Conservation (phyloP, 805 yeast species). For the Metschnikowia similis region DNA sequence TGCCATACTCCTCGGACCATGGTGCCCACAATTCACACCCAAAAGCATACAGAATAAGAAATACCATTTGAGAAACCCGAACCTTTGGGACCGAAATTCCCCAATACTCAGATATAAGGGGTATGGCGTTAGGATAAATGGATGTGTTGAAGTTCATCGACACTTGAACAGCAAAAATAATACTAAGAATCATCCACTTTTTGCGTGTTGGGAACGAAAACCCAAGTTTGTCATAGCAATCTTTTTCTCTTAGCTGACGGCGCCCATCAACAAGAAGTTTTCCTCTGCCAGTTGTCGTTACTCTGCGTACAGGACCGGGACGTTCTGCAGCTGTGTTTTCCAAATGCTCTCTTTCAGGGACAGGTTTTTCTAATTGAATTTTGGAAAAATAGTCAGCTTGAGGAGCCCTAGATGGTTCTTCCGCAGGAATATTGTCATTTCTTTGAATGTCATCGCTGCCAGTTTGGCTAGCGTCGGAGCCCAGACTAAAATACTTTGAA, state of each 20-base stretch:
- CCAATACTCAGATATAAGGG: constrained; percentile 21
- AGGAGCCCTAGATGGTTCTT: not conserved
- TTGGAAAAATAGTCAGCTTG: constrained; percentile 1
- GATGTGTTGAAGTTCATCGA: constrained; percentile 41
- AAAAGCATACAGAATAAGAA: constrained; percentile 28
- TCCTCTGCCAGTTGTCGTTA: constrained; percentile 16
- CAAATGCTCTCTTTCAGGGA: constrained; percentile 1
- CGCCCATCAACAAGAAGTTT: constrained; percentile 22
- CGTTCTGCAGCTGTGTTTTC: not conserved
- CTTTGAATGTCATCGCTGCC: not conserved
- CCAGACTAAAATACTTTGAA: not conserved
- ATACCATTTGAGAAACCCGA: constrained; percentile 26
- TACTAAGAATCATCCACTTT: constrained; percentile 35
- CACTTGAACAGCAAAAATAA: constrained; percentile 34
- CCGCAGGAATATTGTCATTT: not conserved
- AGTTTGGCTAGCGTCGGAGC: not conserved
- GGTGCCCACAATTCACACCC: constrained; percentile 36
- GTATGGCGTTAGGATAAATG: constrained; percentile 26
- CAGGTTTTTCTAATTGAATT: constrained; percentile 2
- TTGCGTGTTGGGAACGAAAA: constrained; percentile 25
- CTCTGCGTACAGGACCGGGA: constrained; percentile 7
- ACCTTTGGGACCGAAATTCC: constrained; percentile 21
- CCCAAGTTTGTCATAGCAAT: constrained; percentile 34
- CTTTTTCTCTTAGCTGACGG: constrained; percentile 28
- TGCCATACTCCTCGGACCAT: constrained; percentile 32